These are phyloP conservation scores for Tuber brumale DNA, from an alignment of 495 filamentous ascomycete species.

Conservation along the genomic window DNA sequence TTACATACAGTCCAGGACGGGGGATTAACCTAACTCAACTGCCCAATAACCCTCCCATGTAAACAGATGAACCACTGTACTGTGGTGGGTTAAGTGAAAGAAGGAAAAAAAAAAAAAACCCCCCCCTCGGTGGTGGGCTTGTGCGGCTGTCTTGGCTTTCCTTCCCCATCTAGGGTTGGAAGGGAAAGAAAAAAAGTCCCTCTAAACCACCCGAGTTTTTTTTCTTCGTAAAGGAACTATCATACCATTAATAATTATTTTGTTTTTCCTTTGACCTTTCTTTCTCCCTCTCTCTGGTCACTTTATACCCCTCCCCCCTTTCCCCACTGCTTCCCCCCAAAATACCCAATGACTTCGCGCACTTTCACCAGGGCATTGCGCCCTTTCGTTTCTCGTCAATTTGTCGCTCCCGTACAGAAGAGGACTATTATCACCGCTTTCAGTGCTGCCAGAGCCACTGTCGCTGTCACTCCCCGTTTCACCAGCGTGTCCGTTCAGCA, in stretches of 20 bases:
- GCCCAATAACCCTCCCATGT: too few relatives aligned
- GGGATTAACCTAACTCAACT: too few relatives aligned
- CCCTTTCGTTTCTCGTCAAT: slow-evolving; percentile 64
- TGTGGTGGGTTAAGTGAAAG: too few relatives aligned
- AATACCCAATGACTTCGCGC: slow-evolving; percentile 70
- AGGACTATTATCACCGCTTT: slow-evolving; percentile 65
- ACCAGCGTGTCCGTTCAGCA: slow-evolving; percentile 46
- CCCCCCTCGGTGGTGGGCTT: not conserved
- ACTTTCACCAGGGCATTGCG: slow-evolving; percentile 76
- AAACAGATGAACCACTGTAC: not conserved
- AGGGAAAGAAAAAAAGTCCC: not conserved
- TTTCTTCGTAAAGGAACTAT: not conserved
- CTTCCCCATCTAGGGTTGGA: not conserved
- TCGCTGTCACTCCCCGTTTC: slow-evolving; percentile 51
- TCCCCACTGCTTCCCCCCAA: slow-evolving; percentile 8
- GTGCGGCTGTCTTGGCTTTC: not conserved
- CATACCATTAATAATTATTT: not conserved
- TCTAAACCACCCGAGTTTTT: not conserved
- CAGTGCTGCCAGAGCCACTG: slow-evolving; percentile 53
- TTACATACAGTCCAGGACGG: too few relatives aligned
- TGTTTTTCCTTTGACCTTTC: not conserved
- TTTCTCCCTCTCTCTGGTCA: not conserved
- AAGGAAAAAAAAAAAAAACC: not conserved
- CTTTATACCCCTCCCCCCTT: not conserved
- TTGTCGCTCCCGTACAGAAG: slow-evolving; percentile 59